Evolutionary conservation across 2,329 filamentous ascomycete species (phyloP), one percentile per base, ranked within the genome.

Genomic region (Sarocladiaceae sp.): DNA sequence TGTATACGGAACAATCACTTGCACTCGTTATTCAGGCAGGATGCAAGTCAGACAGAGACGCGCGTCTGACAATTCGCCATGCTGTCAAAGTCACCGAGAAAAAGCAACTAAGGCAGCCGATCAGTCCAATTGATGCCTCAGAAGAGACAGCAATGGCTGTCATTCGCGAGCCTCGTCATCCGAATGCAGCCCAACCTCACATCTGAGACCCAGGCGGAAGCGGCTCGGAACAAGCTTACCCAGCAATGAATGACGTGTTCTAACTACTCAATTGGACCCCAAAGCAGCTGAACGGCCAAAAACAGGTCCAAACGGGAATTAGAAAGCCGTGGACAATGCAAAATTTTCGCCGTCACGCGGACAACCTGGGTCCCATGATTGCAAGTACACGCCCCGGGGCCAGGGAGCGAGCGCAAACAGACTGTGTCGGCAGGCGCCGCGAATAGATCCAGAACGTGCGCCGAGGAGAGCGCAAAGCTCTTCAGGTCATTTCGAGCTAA

Each of bases 271-370:
- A 36, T 36, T 36, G 18, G 5, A n/a, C 7, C 18, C 15, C 33
- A 36, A 36, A n/a, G 15, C 12, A 36, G 6, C 15, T 5, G 18
- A 12, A 8, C 33, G 12, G 12, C 15, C 18, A 22, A 22, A 42
- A 7, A 8, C 12, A 42, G n/a, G n/a, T n/a, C n/a, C n/a, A 25
- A 20, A 42, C 11, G 37, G 18, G 18, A 42, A 42, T 4, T 37
- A 6, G 17, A 37, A 37, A 6, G 6, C 35, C 17, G 8, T 7
- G 17, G 35, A 39, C 35, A 39, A 7, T 22, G 44, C 20, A 17
- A 48, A 48, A 48, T 31, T 48, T 48, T 33, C 33, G 44, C 26
- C 44, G 33, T 48, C 44, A 48, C 44, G 44, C 44, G 44, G 44
- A 20, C 44, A 25, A 25, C 28, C 23, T 10, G 17, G 44, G 44